Conservation (phyloP, 2,329 filamentous ascomycete genomes). For the Cordyceps tenuipes region DNA sequence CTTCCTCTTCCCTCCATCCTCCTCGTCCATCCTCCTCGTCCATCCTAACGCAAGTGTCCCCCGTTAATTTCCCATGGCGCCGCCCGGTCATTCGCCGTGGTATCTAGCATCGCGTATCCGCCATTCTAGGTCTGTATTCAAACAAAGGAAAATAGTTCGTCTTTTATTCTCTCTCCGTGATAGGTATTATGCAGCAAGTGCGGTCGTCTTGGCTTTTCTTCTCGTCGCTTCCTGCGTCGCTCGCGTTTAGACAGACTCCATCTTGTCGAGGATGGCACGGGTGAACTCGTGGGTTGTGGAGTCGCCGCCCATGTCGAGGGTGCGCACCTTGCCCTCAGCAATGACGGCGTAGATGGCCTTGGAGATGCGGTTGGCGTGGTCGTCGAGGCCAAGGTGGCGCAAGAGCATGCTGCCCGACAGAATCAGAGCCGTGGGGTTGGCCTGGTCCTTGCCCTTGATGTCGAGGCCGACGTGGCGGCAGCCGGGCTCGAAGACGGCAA, state of each 20-base stretch:
- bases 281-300: constrained; percentile 93
- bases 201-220: neutral
- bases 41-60: neutral
- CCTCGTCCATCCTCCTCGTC: neutral
- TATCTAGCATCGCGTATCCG: constrained; percentile 1
- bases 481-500: constrained; percentile 96
- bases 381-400: constrained; percentile 91
- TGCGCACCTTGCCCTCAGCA: constrained; percentile 79
- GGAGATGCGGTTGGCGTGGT: constrained; percentile 97
- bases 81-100: neutral
- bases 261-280: constrained; percentile 84
- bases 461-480: constrained; percentile 99
- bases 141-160: constrained; percentile 7
- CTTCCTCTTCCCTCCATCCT: neutral
- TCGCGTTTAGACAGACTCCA: constrained; percentile 63
- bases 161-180: neutral
- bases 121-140: constrained; percentile 6
- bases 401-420: constrained; percentile 96
- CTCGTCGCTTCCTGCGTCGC: neutral
- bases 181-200: neutral
- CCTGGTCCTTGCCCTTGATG: constrained; percentile 99
- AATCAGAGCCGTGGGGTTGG: constrained; percentile 93
- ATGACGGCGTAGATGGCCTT: constrained; percentile 74
- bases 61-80: neutral
- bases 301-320: constrained; percentile 90